A percentile compares a stretch with the other conserved stretches of the same genome.
phyloP scores from a whole-genome alignment of 2,329 filamentous ascomycete species.

The Fusarium sp. region DNA sequence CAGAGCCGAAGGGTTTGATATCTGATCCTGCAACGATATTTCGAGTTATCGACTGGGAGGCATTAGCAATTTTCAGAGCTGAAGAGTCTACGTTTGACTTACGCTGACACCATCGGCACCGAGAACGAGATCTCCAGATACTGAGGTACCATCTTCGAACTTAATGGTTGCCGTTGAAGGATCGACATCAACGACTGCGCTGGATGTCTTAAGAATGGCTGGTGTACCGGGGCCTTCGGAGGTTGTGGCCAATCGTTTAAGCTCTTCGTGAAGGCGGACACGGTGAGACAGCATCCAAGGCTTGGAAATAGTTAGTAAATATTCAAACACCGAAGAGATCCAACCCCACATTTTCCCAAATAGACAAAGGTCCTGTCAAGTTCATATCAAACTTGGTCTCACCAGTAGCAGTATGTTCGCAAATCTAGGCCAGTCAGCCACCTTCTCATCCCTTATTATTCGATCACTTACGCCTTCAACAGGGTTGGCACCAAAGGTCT shows the following conservation, averaged over 20 bases:
- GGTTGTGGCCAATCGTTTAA: slow-evolving; percentile 59
- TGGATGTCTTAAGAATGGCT: slow-evolving; percentile 55
- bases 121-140: slow-evolving; percentile 62
- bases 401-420: slow-evolving; percentile 55
- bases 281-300: slow-evolving; percentile 64
- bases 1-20: slow-evolving; percentile 56
- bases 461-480: slow-evolving; percentile 42
- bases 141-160: slow-evolving; percentile 57
- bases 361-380: slow-evolving; percentile 50
- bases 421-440: slow-evolving; percentile 37
- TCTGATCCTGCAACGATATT: slow-evolving; percentile 36
- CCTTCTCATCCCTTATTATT: rapidly evolving
- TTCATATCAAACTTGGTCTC: slow-evolving; percentile 52
- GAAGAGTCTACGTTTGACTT: background rate
- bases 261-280: slow-evolving; percentile 61
- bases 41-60: slow-evolving; percentile 39
- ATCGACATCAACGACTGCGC: slow-evolving; percentile 59
- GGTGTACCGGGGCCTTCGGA: slow-evolving; percentile 52
- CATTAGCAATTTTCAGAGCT: background rate
- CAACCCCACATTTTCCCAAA: slow-evolving; percentile 57
- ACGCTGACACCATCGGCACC: slow-evolving; percentile 67
- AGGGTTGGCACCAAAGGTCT: slow-evolving; percentile 55
- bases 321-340: rapidly evolving
- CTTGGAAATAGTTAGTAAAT: background rate
- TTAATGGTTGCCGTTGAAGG: slow-evolving; percentile 54